Base-by-base conservation (phyloP, 495 filamentous ascomycete species). In the Melanomma pulvis-pyrius region DNA sequence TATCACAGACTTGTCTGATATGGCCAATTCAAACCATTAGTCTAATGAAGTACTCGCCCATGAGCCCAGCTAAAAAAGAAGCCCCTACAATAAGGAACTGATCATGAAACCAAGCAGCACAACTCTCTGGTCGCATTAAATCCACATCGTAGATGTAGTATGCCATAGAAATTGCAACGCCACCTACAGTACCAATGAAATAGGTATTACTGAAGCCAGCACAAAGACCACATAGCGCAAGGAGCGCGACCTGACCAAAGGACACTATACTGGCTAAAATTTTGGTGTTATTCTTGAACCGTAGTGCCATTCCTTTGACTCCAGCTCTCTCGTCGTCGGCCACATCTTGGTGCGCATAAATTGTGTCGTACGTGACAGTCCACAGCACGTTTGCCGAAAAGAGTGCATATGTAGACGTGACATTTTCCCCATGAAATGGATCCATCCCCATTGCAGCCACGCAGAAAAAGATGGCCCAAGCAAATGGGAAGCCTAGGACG, bases 311-410 rank as follows among this genome's bases (percentile, higher is more conserved):
- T 19, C n/a, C n/a, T 61, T 74, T 77, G 8, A 82, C 76, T 0
- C 81, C 80, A 0, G 74, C 79, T 36, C 77, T 74, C 21, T 72
- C 58, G 61, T 84, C 82, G 50, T 82, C 79, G 17, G 65, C 61
- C 9, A 76, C 15, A 67, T 83, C 80, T 61, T 82, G 80, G 63
- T 80, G 75, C 1, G 80, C 80, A 60, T 83, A 83, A 22, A 83
- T 71, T 1, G 76, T 82, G 63, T 83, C 82, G 68, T 79, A 82
- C 8, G 76, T 74, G 7, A 80, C 72, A 0, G 78, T 80, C 79
- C 80, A 82, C 8, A 77, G 19, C 8, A 79, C 59, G 26, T 67
- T 72, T 0, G 74, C 66, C 36, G 29, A 11, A 19, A 4, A 47
- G 22, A 60, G 19, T 11, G 47, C 19, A 1, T 21, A 4, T 11